Percentiles rank a stretch among this genome's conserved stretches.
phyloP scores from a whole-genome alignment of 2,329 filamentous ascomycete species.

The Paraphaeosphaeria sporulosa region DNA sequence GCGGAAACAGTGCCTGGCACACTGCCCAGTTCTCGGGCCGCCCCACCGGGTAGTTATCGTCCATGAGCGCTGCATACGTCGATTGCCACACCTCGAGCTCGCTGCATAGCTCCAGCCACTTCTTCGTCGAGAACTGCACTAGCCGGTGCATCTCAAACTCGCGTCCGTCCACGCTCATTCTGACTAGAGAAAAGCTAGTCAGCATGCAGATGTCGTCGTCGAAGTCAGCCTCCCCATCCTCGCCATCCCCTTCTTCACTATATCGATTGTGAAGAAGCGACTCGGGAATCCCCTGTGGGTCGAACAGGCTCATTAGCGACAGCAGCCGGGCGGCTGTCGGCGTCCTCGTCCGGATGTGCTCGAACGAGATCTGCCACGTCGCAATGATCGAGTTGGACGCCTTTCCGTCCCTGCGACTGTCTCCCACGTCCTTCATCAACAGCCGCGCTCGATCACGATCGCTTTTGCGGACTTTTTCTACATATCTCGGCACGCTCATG shows the following conservation, averaged over 20 bases:
- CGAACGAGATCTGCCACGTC: too few species aligned
- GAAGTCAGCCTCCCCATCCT: conserved; percentile 16
- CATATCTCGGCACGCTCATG: conserved; percentile 37
- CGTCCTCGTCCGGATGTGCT: conserved; percentile 44
- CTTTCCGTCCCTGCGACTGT: conserved; percentile 16
- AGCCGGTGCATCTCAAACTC: conserved; percentile 30
- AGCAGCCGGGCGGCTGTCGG: conserved; percentile 52
- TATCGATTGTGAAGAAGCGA: conserved; percentile 25
- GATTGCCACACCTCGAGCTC: too few species aligned
- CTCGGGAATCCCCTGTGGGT: conserved; percentile 31
- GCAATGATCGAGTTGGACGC: conserved; percentile 34
- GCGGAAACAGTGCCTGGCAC: conserved; percentile 16
- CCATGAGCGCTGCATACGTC: conserved; percentile 15
- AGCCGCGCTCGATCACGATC: conserved; percentile 10
- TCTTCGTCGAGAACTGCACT: conserved; percentile 27
- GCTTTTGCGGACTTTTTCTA: conserved; percentile 28
- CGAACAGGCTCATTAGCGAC: conserved; percentile 44
- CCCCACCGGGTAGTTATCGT: conserved; percentile 9
- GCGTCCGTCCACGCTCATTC: conserved; percentile 12
- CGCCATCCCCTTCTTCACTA: too few species aligned
- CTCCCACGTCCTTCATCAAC: conserved; percentile 15
- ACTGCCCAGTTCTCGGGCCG: conserved; percentile 14
- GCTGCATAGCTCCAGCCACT: conserved; percentile 31
- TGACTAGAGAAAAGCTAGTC: conserved; percentile 22
- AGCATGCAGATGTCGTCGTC: conserved; percentile 28